Percentiles rank a stretch among this genome's conserved stretches.
Evolutionary conservation across 495 filamentous ascomycete species (phyloP).

Genomic region (Hypomontagnella submonticulosa): DNA sequence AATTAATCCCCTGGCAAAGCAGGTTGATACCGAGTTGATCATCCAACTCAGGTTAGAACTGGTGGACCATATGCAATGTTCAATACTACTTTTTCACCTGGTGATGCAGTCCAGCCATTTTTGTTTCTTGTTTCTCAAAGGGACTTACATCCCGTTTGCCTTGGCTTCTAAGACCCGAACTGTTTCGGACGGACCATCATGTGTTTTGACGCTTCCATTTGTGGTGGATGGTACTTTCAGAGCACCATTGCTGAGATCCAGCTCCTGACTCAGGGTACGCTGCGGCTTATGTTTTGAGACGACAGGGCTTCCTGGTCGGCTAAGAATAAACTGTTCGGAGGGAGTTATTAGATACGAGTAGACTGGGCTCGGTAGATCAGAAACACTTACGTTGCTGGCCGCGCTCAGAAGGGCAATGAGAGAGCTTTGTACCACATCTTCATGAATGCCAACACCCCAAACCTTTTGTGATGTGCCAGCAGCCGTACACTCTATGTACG

Average conservation of each 20-base stretch:
- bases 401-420: conserved; percentile 89
- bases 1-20: no score
- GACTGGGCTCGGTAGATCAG: background rate
- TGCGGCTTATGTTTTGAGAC: conserved; percentile 56
- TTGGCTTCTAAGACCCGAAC: conserved; percentile 58
- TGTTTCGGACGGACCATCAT: conserved; percentile 45
- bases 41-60: no score
- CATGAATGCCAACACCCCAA: conserved; percentile 96
- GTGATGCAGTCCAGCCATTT: background rate
- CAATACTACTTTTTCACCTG: background rate
- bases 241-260: conserved; percentile 48
- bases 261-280: conserved; percentile 49
- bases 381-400: conserved; percentile 81
- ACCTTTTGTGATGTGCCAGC: conserved; percentile 75
- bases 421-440: conserved; percentile 92
- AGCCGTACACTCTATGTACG: conserved; percentile 90
- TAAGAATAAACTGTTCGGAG: conserved; percentile 65
- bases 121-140: background rate
- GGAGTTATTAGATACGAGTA: conserved; percentile 23
- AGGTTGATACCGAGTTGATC: no score
- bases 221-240: conserved; percentile 31
- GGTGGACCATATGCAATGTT: no score
- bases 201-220: conserved; percentile 45
- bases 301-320: conserved; percentile 65
- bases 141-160: conserved; percentile 54